Evolutionary conservation across 2,329 filamentous ascomycete genomes (phyloP).

Genomic region (Dactylella cylindrospora): DNA sequence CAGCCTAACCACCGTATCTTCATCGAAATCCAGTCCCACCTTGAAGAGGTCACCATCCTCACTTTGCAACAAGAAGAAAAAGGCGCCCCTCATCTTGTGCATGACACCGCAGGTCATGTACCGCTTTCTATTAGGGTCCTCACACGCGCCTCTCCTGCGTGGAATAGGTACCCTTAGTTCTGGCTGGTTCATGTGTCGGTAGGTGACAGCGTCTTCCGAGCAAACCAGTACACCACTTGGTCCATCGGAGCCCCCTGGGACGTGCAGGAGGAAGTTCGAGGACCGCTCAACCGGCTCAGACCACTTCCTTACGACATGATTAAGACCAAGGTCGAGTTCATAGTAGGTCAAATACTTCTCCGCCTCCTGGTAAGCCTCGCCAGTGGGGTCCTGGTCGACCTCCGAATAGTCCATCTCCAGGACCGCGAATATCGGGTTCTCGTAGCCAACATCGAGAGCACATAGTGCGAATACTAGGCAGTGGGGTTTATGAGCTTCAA

Average conservation of each 20-base stretch:
- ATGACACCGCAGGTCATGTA: slow-evolving; percentile 88
- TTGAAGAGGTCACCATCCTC: slow-evolving; percentile 99
- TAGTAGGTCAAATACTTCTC: slow-evolving; percentile 96
- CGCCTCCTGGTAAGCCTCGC: slow-evolving; percentile 74
- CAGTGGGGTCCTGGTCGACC: slow-evolving; percentile 84
- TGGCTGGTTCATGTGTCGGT: slow-evolving; percentile 93
- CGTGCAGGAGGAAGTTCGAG: slow-evolving; percentile 87
- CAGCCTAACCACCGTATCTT: slow-evolving; percentile 74
- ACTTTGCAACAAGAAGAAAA: slow-evolving; percentile 94
- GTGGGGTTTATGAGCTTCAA: slow-evolving; percentile 92
- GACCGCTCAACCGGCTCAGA: slow-evolving; percentile 88
- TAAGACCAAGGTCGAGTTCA: slow-evolving; percentile 91
- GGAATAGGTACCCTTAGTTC: slow-evolving; percentile 87
- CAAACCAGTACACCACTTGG: slow-evolving; percentile 95
- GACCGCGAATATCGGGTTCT: slow-evolving; percentile 93
- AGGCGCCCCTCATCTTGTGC: slow-evolving; percentile 93
- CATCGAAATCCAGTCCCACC: slow-evolving; percentile 88
- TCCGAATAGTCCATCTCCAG: slow-evolving; percentile 93
- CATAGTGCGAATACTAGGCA: slow-evolving; percentile 86
- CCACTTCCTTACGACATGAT: slow-evolving; percentile 97
- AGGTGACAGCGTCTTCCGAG: slow-evolving; percentile 90
- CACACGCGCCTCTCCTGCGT: slow-evolving; percentile 78
- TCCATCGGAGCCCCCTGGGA: slow-evolving; percentile 88
- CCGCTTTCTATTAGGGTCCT: slow-evolving; percentile 88
- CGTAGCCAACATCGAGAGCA: slow-evolving; percentile 90